Conservation (phyloP, 2,329 filamentous ascomycete species). For the Diaporthe citriasiana region DNA sequence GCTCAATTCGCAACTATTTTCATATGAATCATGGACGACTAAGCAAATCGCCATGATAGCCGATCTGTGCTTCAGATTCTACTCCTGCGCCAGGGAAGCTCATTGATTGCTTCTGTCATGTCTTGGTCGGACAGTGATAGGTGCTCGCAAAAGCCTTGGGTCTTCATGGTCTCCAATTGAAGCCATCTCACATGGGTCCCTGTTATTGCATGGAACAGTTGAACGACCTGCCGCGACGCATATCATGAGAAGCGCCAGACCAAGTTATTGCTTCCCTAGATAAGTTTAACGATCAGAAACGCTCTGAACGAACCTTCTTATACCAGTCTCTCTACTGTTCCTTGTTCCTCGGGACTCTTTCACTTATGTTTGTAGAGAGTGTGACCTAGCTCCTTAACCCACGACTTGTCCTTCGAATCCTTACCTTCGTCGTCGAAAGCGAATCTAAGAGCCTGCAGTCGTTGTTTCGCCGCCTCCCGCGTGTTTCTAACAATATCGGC, state of each 20-base stretch:
- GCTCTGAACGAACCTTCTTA: neutral
- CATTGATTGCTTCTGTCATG: neutral
- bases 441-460: conserved; percentile 50
- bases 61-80: neutral
- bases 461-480: conserved; percentile 54
- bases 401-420: conserved; percentile 36
- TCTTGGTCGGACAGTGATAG: neutral
- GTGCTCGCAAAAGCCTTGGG: too few relatives aligned
- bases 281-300: neutral
- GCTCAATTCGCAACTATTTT: neutral
- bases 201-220: neutral
- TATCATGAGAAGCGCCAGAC: neutral
- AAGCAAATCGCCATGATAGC: too few relatives aligned
- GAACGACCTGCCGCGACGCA: too few relatives aligned
- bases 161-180: neutral
- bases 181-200: neutral
- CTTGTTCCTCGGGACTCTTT: neutral
- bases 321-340: neutral
- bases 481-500: conserved; percentile 60
- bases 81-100: neutral
- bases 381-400: conserved; percentile 42
- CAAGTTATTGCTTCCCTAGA: neutral
- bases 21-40: neutral
- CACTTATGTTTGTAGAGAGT: conserved; percentile 41
- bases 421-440: conserved; percentile 41